These are phyloP conservation scores for Aspergillus pseudoviridinutans DNA, from an alignment of 2,329 filamentous ascomycete genomes.

Conservation along the genomic window DNA sequence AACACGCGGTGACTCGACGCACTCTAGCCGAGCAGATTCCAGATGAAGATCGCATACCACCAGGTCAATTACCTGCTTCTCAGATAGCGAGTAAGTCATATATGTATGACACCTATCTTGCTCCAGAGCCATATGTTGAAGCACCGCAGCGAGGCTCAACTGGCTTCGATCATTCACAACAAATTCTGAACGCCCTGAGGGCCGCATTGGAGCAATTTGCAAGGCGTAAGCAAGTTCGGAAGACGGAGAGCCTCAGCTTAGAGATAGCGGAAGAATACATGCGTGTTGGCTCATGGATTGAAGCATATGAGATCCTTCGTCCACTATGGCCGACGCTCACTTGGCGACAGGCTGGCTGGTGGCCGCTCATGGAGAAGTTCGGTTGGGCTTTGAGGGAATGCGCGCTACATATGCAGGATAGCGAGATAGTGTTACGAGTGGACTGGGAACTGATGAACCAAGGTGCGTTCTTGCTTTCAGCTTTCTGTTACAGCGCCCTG, in stretches of 20 bases:
- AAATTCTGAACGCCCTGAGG: constrained; percentile 48
- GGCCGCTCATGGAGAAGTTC: constrained; percentile 51
- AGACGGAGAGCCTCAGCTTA: constrained; percentile 52
- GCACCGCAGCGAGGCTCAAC: constrained; percentile 40
- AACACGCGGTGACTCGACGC: constrained; percentile 49
- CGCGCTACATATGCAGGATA: constrained; percentile 43
- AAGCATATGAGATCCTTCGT: constrained; percentile 49
- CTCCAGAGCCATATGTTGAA: constrained; percentile 56
- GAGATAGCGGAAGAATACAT: constrained; percentile 55
- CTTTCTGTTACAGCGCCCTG: neutral
- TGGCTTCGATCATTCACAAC: constrained; percentile 50
- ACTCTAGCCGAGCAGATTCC: constrained; percentile 53
- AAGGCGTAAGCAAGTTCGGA: constrained; percentile 49
- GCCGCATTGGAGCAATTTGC: constrained; percentile 50
- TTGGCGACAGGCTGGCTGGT: constrained; percentile 62
- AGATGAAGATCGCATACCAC: constrained; percentile 54
- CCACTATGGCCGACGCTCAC: constrained; percentile 53
- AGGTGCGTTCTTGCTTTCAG: constrained; percentile 20
- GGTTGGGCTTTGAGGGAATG: constrained; percentile 53
- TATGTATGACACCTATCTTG: constrained; percentile 59
- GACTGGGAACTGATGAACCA: constrained; percentile 54
- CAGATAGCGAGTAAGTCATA: constrained; percentile 51
- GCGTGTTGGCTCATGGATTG: constrained; percentile 45
- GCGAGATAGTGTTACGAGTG: constrained; percentile 48
- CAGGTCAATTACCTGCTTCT: constrained; percentile 53